phyloP scores from a whole-genome alignment of 1,284 basidiomycete species.

The Leccinum griseonigrum region DNA sequence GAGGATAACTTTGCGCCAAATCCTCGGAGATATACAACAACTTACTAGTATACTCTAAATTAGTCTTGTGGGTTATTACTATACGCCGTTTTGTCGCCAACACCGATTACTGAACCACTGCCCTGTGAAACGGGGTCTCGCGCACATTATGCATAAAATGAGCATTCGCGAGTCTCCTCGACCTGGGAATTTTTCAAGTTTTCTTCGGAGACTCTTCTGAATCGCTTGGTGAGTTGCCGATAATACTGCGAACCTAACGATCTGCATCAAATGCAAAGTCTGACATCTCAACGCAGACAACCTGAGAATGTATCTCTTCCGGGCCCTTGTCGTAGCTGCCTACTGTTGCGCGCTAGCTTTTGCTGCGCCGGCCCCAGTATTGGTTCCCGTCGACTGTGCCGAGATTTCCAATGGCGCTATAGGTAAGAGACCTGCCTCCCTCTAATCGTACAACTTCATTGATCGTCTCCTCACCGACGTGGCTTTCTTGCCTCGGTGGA shows the following conservation, averaged over 20 bases:
- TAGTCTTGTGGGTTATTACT: not conserved
- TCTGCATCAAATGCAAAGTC: too few relatives aligned
- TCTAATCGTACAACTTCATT: not conserved
- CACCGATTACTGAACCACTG: not conserved
- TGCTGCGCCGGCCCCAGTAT: not conserved
- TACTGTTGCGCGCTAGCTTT: slow-evolving; percentile 7
- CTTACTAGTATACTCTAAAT: not conserved
- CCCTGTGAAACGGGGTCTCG: not conserved
- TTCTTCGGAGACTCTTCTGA: not conserved
- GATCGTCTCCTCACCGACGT: not conserved
- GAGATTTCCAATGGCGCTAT: not conserved
- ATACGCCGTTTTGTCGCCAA: not conserved
- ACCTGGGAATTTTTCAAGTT: too few relatives aligned
- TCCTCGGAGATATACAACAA: not conserved
- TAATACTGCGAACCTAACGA: not conserved
- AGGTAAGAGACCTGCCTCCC: not conserved
- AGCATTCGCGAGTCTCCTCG: not conserved
- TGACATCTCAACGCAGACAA: not conserved
- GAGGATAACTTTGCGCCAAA: not conserved
- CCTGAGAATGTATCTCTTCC: slow-evolving; percentile 1
- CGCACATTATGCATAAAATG: slow-evolving; percentile 7
- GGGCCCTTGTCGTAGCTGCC: not conserved
- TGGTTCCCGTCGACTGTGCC: not conserved
- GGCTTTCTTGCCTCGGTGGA: not conserved
- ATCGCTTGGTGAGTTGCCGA: slow-evolving; percentile 2